These are phyloP conservation scores for Exobasidium cylindrosporum DNA, from an alignment of 1,284 basidiomycete genomes.

Conservation along the genomic window DNA sequence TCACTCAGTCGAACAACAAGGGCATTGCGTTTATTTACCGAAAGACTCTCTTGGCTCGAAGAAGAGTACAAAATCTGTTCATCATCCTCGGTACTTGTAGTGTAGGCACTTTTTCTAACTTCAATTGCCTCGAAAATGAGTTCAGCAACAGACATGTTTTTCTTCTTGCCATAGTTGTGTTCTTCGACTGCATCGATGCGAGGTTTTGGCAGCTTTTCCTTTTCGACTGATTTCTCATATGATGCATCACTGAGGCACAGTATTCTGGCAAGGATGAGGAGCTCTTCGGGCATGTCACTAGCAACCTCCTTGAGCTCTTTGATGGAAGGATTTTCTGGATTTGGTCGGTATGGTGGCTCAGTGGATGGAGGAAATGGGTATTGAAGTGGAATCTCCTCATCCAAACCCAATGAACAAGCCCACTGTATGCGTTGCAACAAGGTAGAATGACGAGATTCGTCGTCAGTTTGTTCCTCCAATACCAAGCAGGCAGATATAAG, in stretches of 20 bases:
- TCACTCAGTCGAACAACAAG: constrained; percentile 72
- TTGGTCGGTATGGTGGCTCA: constrained; percentile 29
- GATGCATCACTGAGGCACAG: constrained; percentile 65
- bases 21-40: constrained; percentile 60
- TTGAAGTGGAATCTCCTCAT: constrained; percentile 43
- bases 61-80: constrained; percentile 57
- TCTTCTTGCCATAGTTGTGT: constrained; percentile 18
- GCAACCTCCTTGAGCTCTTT: constrained; percentile 33
- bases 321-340: constrained; percentile 19
- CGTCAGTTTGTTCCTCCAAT: not conserved
- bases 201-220: constrained; percentile 75
- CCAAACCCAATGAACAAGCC: constrained; percentile 42
- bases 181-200: constrained; percentile 60
- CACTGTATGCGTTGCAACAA: constrained; percentile 21
- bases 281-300: constrained; percentile 63
- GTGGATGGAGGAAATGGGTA: constrained; percentile 40
- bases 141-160: constrained; percentile 19
- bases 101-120: constrained; percentile 24
- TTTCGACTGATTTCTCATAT: constrained; percentile 66
- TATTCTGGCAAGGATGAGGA: constrained; percentile 71
- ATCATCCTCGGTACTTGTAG: constrained; percentile 60
- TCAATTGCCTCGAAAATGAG: constrained; percentile 31
- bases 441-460: constrained; percentile 19
- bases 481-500: constrained; percentile 60
- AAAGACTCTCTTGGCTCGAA: not conserved